Conservation (phyloP, 1,284 basidiomycete genomes). For the Fomitopsis palustris region DNA sequence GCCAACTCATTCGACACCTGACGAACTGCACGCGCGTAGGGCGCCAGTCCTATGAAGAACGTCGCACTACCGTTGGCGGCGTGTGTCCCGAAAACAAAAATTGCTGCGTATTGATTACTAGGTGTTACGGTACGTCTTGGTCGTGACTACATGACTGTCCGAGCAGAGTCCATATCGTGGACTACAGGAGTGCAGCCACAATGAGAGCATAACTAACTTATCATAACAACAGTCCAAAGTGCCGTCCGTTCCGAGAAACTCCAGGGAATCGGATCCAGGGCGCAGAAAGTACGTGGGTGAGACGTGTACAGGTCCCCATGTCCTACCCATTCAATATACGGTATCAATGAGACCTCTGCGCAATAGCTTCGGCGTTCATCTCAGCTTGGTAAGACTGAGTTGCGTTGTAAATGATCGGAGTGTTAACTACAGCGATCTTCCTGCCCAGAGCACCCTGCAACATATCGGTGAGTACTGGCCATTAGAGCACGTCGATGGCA, state of each 20-base stretch:
- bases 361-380: not conserved
- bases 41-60: too few species aligned
- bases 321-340: not conserved
- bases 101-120: not conserved
- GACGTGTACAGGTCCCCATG: not conserved
- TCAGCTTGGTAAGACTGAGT: constrained; percentile 12
- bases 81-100: not conserved
- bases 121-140: not conserved
- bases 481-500: not conserved
- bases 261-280: too few species aligned
- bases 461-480: not conserved
- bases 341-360: not conserved
- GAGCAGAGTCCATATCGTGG: not conserved
- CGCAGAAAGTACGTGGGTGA: too few species aligned
- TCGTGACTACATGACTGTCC: not conserved
- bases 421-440: constrained; percentile 24
- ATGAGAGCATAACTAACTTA: too few species aligned
- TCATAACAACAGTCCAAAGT: too few species aligned
- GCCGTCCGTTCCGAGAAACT: too few species aligned
- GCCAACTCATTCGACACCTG: too few species aligned
- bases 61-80: too few species aligned
- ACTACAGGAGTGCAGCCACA: not conserved
- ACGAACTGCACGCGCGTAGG: too few species aligned
- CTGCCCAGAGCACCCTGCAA: constrained; percentile 26
- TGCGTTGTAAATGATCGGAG: constrained; percentile 29